These are phyloP conservation scores for Boletus fagicola DNA, from an alignment of 768 basidiomycete genomes.

Conservation along the genomic window DNA sequence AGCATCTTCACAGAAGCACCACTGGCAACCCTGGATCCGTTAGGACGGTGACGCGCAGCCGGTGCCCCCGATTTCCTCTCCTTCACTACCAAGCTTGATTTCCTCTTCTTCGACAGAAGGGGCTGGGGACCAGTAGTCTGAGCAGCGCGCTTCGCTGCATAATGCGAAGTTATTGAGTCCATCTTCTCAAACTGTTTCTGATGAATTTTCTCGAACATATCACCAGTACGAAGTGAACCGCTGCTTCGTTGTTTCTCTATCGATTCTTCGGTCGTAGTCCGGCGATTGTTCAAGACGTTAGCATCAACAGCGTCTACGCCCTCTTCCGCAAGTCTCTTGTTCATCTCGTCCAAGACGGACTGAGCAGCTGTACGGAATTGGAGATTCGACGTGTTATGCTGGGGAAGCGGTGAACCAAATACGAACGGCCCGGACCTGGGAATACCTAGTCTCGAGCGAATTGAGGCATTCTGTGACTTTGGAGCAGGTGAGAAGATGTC, in stretches of 20 bases:
- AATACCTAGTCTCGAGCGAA: slow-evolving; percentile 24
- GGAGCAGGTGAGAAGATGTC: slow-evolving; percentile 45
- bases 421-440: slow-evolving; percentile 52
- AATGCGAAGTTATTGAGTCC: slow-evolving; percentile 66
- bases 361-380: slow-evolving; percentile 66
- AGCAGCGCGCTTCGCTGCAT: slow-evolving; percentile 41
- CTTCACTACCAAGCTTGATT: slow-evolving; percentile 50
- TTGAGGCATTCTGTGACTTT: slow-evolving; percentile 17
- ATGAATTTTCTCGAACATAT: slow-evolving; percentile 58
- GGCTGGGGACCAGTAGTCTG: slow-evolving; percentile 21
- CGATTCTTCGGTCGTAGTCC: slow-evolving; percentile 4
- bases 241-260: slow-evolving; percentile 18
- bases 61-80: slow-evolving; percentile 23
- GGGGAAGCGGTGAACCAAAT: slow-evolving; percentile 74
- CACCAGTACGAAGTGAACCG: slow-evolving; percentile 26
- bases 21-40: slow-evolving; percentile 26
- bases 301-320: slow-evolving; percentile 51
- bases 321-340: slow-evolving; percentile 58
- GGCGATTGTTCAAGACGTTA: slow-evolving; percentile 41
- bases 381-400: slow-evolving; percentile 58
- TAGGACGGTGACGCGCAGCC: slow-evolving; percentile 21
- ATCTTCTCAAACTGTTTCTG: slow-evolving; percentile 69
- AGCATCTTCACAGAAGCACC: slow-evolving; percentile 33
- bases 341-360: slow-evolving; percentile 82
- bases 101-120: slow-evolving; percentile 39